These are phyloP conservation scores for Handroanthus guayacan DNA, from an alignment of 257 asterid genomes.

Conservation along the genomic window DNA sequence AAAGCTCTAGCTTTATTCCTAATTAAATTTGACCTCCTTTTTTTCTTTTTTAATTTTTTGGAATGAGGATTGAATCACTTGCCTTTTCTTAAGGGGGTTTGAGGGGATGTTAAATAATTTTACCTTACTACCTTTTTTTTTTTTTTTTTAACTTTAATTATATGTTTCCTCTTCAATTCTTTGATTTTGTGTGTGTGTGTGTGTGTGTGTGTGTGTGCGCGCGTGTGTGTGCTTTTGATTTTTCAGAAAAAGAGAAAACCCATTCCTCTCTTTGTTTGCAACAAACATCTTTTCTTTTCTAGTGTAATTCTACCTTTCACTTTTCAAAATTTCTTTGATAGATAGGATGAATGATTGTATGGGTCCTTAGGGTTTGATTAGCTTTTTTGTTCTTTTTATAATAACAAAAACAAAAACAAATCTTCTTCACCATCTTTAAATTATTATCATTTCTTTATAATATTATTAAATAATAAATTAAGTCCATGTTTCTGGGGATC, in stretches of 20 bases:
- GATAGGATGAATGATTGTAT: constrained; percentile 37
- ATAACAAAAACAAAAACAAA: not conserved
- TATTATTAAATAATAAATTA: constrained; percentile 45
- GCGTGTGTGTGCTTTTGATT: constrained; percentile 33
- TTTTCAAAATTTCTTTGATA: constrained; percentile 44
- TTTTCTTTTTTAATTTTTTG: no score
- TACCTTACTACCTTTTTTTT: constrained; percentile 23
- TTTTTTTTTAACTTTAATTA: no score
- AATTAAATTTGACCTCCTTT: no score
- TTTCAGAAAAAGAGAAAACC: constrained; percentile 52
- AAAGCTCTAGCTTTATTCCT: constrained; percentile 27
- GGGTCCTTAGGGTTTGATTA: constrained; percentile 46
- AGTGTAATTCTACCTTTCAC: constrained; percentile 60
- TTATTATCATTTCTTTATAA: not conserved
- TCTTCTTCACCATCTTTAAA: not conserved
- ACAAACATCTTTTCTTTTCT: constrained; percentile 52
- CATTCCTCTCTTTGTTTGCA: constrained; percentile 43
- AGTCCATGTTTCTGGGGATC: constrained; percentile 64
- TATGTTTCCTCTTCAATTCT: constrained; percentile 22
- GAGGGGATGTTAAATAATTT: no score
- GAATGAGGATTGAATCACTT: no score
- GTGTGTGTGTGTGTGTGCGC: no score
- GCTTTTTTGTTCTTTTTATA: constrained; percentile 32
- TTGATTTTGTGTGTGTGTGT: not conserved
- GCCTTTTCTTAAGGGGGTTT: no score